A percentile compares a stretch with the other conserved stretches of the same genome.
These are phyloP conservation scores for Ceratocystis colombiana DNA, from an alignment of 2,329 filamentous ascomycete genomes.

Conservation along the genomic window DNA sequence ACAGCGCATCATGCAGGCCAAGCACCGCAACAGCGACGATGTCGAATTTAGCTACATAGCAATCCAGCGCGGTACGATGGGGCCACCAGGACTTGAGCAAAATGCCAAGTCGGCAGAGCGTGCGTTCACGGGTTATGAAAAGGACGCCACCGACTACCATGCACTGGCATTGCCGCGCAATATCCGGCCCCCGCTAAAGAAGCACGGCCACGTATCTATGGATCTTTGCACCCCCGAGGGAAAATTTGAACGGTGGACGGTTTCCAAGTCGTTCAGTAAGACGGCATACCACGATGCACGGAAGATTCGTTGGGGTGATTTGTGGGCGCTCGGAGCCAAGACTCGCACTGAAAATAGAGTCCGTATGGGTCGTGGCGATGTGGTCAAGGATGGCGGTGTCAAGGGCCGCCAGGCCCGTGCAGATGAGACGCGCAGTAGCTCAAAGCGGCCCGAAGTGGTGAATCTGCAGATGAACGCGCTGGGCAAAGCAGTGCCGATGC, in stretches of 20 bases:
- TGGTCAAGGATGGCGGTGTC: conserved; percentile 29
- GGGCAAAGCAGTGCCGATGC: conserved; percentile 24
- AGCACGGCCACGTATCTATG: conserved; percentile 74
- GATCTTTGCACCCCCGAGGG: conserved; percentile 84
- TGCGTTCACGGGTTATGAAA: conserved; percentile 59
- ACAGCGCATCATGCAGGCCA: conserved; percentile 60
- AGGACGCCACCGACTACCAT: conserved; percentile 43
- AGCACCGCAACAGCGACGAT: conserved; percentile 74
- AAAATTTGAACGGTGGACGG: conserved; percentile 83
- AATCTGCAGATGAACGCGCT: conserved; percentile 25
- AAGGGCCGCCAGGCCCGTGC: conserved; percentile 21
- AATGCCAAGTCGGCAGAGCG: conserved; percentile 44
- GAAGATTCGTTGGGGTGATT: conserved; percentile 82
- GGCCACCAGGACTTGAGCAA: conserved; percentile 26
- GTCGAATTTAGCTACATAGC: conserved; percentile 83
- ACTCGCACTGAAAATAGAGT: conserved; percentile 56
- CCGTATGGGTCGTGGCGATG: conserved; percentile 45
- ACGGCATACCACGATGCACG: conserved; percentile 85
- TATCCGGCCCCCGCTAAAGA: conserved; percentile 73
- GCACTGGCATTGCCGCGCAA: conserved; percentile 66
- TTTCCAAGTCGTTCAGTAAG: conserved; percentile 69
- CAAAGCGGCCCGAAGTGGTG: conserved; percentile 21
- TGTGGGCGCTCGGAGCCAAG: conserved; percentile 93
- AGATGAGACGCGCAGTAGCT: conserved; percentile 16
- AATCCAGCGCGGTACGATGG: conserved; percentile 60